These are phyloP conservation scores for Calonectria pteridis DNA, from an alignment of 2,329 filamentous ascomycete genomes.

Conservation along the genomic window DNA sequence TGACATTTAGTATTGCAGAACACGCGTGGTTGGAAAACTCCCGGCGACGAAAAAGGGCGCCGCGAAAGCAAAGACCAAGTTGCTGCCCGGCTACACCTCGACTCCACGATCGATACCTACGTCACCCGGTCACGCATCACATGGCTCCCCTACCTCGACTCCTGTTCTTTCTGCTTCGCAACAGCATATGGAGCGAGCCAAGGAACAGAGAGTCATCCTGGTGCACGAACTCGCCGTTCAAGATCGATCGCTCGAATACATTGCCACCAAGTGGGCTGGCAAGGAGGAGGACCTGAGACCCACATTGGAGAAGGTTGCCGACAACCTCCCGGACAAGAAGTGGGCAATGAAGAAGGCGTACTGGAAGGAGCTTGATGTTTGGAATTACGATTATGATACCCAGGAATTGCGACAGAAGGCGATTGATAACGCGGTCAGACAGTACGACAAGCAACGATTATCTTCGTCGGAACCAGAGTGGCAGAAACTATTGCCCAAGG, in stretches of 20 bases:
- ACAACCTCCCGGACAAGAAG: slow-evolving; percentile 62
- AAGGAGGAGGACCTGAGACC: slow-evolving; percentile 66
- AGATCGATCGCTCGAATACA: slow-evolving; percentile 62
- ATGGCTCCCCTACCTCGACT: slow-evolving; percentile 65
- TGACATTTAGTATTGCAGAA: slow-evolving; percentile 46
- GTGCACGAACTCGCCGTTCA: slow-evolving; percentile 72
- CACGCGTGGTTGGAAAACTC: slow-evolving; percentile 51
- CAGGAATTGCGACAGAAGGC: slow-evolving; percentile 69
- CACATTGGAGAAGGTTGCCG: slow-evolving; percentile 70
- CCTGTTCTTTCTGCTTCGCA: slow-evolving; percentile 64
- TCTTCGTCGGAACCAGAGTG: slow-evolving; percentile 69
- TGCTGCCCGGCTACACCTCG: slow-evolving; percentile 55
- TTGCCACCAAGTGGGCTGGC: slow-evolving; percentile 64
- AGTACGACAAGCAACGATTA: slow-evolving; percentile 71
- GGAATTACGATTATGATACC: slow-evolving; percentile 69
- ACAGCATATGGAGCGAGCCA: slow-evolving; percentile 64
- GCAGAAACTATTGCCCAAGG: slow-evolving; percentile 70
- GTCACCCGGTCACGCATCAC: slow-evolving; percentile 68
- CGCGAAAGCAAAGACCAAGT: slow-evolving; percentile 57
- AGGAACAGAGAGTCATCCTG: slow-evolving; percentile 65
- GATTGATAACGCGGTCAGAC: slow-evolving; percentile 71
- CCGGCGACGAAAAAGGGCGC: slow-evolving; percentile 49
- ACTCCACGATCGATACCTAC: slow-evolving; percentile 59
- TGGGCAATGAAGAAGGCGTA: slow-evolving; percentile 69
- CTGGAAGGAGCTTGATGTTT: slow-evolving; percentile 75